Conservation (phyloP, 257 asterid genomes). For the Sherardia arvensis region DNA sequence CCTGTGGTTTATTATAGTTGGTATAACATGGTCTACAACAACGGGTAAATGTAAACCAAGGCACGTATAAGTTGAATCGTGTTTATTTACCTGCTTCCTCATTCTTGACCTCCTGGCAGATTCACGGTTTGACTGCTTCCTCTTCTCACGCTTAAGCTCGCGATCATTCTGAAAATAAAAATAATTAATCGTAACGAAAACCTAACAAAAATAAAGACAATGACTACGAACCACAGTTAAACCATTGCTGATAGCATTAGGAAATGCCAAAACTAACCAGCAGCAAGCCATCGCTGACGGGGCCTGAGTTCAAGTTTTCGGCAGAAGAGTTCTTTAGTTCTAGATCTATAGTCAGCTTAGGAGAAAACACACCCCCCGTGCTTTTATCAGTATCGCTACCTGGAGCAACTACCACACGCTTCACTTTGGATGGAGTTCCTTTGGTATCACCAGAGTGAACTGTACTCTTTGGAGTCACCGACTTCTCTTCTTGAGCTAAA, state of each 20-base stretch:
- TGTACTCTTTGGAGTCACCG: conserved; percentile 25
- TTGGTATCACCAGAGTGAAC: conserved; percentile 27
- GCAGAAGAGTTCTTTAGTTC: conserved; percentile 45
- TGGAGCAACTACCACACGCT: conserved; percentile 19
- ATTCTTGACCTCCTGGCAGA: conserved; percentile 97
- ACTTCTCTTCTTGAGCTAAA: conserved; percentile 34
- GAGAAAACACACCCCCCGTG: conserved; percentile 25
- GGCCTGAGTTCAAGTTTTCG: conserved; percentile 32
- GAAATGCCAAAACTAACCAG: conserved; percentile 38
- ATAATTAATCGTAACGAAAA: neutral
- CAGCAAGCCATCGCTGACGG: conserved; percentile 43
- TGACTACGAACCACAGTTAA: neutral
- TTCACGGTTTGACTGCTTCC: conserved; percentile 97
- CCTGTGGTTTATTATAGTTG: conserved; percentile 54
- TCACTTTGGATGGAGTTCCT: conserved; percentile 35
- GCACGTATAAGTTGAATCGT: neutral
- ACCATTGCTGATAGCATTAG: neutral
- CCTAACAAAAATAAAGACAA: neutral
- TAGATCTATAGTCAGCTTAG: conserved; percentile 33
- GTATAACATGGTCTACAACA: too few species aligned
- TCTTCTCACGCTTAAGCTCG: conserved; percentile 80
- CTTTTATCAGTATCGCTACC: conserved; percentile 25
- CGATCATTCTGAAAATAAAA: conserved; percentile 52
- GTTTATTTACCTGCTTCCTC: conserved; percentile 71
- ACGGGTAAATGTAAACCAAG: neutral